Percentiles rank a stretch among this genome's conserved stretches.
These are phyloP conservation scores for Malus orientalis DNA, from an alignment of 306 rosid species.

Conservation along the genomic window DNA sequence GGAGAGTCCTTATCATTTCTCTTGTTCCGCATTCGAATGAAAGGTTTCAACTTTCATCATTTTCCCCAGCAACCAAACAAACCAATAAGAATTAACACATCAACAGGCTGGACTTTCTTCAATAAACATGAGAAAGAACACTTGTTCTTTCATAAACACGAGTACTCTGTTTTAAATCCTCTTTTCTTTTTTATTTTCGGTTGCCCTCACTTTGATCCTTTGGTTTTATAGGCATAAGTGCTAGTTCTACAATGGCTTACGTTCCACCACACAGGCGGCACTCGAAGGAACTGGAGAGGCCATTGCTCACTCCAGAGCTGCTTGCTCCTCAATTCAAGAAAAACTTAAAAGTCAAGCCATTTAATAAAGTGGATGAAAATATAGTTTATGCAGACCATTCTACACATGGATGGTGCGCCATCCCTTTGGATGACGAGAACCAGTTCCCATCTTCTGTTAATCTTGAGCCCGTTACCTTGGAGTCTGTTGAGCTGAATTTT, in stretches of 20 bases:
- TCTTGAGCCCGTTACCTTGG: constrained; percentile 22
- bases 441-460: constrained; percentile 20
- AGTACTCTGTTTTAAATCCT: background rate
- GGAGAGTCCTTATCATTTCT: too few relatives aligned
- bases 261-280: constrained; percentile 53
- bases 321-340: constrained; percentile 23
- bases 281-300: constrained; percentile 10
- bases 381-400: constrained; percentile 10
- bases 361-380: background rate
- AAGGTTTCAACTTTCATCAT: background rate
- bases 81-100: background rate
- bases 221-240: background rate
- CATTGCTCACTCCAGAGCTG: constrained; percentile 21
- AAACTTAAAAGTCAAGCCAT: background rate
- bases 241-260: constrained; percentile 32
- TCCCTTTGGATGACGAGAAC: constrained; percentile 22
- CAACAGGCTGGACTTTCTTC: background rate
- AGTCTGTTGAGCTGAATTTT: background rate
- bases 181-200: background rate
- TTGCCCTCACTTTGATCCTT: background rate
- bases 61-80: background rate
- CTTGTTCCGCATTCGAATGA: too few relatives aligned
- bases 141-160: background rate
- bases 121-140: background rate
- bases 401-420: constrained; percentile 18